Base-by-base conservation (phyloP, 768 basidiomycete species). In the Terana coerulea region DNA sequence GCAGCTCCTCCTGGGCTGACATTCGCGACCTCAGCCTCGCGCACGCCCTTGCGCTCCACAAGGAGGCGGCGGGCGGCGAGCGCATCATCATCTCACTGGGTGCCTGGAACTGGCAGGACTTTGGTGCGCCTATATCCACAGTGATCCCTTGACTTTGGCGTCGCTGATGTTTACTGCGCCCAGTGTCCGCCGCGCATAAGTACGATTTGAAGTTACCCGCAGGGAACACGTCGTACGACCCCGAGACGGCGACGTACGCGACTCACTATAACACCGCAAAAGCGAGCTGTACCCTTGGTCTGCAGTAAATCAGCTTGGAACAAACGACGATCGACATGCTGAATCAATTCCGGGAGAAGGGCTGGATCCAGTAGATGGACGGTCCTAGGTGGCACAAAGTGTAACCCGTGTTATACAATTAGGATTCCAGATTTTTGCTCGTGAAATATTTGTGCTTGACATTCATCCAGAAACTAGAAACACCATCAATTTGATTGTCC, bases 41-140 rank as follows among this genome's bases (percentile, higher is more conserved):
- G 5, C 59, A 61, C 41, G 54, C 54, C 35, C 51, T 51, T 8
- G 54, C 54, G 3, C 30, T 61, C 7, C n/a, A 61, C 21, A 56
- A 57, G 14, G 59, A 60, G 5, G 63, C 60, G 22, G 72, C 74
- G 3, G 63, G 61, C 9, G 69, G 69, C 15, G 55, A 74, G 52
- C 59, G 74, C 40, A 72, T 72, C 66, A 64, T 73, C 56, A 61
- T 65, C 48, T 26, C 49, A 17, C 25, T 51, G 2, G 54, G 46
- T 3, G 5, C 40, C 6, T 59, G 22, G 21, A 44, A 40, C 24
- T 59, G 57, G 57, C 57, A 59, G 25, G 57, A 59, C 31, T 59
- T 26, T 22, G 29, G 57, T 58, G 28, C n/a, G 57, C 40, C 6
- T n/a, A 15, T 24, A 5, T 24, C 4, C 19, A 17, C 24, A 45